These are phyloP conservation scores for Solanum bulbocastanum DNA, from an alignment of 257 asterid species.

Conservation along the genomic window DNA sequence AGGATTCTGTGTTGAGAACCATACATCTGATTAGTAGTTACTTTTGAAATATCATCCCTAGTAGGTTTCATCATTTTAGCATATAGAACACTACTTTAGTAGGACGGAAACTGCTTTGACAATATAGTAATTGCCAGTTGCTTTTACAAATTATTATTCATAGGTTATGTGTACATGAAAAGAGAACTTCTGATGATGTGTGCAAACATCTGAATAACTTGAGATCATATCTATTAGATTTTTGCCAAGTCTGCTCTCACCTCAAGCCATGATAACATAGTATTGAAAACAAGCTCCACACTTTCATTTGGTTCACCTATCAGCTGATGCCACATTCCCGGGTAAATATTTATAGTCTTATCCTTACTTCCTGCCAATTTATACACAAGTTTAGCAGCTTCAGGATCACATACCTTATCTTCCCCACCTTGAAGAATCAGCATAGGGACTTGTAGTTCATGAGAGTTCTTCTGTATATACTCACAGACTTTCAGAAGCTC, in stretches of 20 bases:
- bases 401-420: slow-evolving; percentile 58
- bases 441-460: slow-evolving; percentile 45
- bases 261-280: slow-evolving; percentile 6
- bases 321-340: slow-evolving; percentile 68
- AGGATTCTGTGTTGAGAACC: not conserved
- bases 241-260: not conserved
- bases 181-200: not conserved
- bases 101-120: not conserved
- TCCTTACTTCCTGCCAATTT: slow-evolving; percentile 44
- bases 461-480: slow-evolving; percentile 25
- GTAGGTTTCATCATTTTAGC: not conserved
- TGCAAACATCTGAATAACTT: not conserved
- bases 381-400: slow-evolving; percentile 40
- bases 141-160: not conserved
- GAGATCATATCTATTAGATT: not conserved
- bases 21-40: not conserved
- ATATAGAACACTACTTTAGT: not conserved
- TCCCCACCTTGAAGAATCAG: slow-evolving; percentile 64
- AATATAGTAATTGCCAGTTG: not conserved
- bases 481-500: slow-evolving; percentile 53
- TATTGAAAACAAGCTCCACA: not conserved
- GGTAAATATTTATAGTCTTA: slow-evolving; percentile 54
- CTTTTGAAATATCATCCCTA: not conserved
- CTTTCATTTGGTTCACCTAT: slow-evolving; percentile 17
- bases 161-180: not conserved